Evolutionary conservation across 805 yeast species (phyloP).

Genomic region (Kluyveromyces wickerhamii): DNA sequence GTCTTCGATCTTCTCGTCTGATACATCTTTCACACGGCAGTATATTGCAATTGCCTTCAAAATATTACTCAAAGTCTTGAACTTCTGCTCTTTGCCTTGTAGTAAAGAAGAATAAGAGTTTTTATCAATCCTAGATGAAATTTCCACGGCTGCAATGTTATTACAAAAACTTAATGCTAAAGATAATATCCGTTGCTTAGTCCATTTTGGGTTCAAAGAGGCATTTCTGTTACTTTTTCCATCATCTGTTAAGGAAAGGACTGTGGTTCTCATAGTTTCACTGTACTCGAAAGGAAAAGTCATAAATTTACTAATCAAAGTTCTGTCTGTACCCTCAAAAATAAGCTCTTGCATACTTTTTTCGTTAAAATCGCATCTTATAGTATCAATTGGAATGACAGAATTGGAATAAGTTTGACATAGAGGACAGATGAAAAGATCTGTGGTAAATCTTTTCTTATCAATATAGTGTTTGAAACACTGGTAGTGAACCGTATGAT

Average conservation of each 20-base stretch:
- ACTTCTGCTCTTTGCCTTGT: conserved; percentile 33
- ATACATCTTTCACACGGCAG: not conserved
- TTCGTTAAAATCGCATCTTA: not conserved
- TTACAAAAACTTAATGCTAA: conserved; percentile 14
- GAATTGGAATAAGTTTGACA: conserved; percentile 63
- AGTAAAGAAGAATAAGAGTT: conserved; percentile 28
- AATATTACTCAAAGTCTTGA: conserved; percentile 30
- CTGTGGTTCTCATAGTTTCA: not conserved
- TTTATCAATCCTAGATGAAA: conserved; percentile 43
- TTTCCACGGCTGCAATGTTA: conserved; percentile 51
- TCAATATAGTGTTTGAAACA: conserved; percentile 66
- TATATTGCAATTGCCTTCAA: conserved; percentile 17
- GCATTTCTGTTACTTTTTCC: not conserved
- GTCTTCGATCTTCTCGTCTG: not conserved
- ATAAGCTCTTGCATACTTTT: not conserved
- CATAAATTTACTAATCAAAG: not conserved
- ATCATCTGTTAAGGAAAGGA: not conserved
- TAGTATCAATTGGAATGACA: conserved; percentile 25
- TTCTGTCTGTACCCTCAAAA: not conserved
- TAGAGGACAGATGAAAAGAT: conserved; percentile 84
- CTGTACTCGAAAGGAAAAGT: not conserved
- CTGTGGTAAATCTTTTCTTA: conserved; percentile 48
- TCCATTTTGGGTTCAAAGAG: not conserved
- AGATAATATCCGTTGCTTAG: not conserved
- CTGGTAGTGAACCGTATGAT: conserved; percentile 82